A percentile compares a stretch with the other conserved stretches of the same genome.
Evolutionary conservation across 2,329 filamentous ascomycete species (phyloP).

Genomic region (Hymenoscyphus linearis): DNA sequence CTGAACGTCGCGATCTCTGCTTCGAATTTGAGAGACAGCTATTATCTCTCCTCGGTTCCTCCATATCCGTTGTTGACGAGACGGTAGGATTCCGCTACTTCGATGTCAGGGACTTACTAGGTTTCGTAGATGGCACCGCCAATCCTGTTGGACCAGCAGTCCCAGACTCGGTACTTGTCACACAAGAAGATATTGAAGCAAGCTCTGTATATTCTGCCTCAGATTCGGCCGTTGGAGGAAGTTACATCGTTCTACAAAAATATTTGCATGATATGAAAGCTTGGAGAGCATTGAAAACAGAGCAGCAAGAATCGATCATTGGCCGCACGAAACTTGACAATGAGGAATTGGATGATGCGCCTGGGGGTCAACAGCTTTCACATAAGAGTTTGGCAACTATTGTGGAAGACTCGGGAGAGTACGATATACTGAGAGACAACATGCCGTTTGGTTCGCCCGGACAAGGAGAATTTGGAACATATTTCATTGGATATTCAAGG

Average conservation of each 20-base stretch:
- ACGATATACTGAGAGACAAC: conserved; percentile 51
- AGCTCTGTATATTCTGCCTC: background rate
- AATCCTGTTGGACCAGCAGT: conserved; percentile 47
- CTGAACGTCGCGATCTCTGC: conserved; percentile 49
- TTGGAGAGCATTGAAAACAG: conserved; percentile 43
- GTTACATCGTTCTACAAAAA: conserved; percentile 56
- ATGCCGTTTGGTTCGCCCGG: conserved; percentile 55
- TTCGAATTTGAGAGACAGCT: conserved; percentile 56
- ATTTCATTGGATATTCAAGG: conserved; percentile 52
- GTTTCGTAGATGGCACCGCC: conserved; percentile 56
- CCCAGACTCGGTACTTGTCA: conserved; percentile 39
- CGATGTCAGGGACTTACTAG: conserved; percentile 52
- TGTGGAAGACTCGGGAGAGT: conserved; percentile 46
- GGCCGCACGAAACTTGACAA: conserved; percentile 55
- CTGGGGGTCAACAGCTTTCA: conserved; percentile 40
- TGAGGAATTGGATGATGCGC: conserved; percentile 48
- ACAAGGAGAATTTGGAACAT: conserved; percentile 48
- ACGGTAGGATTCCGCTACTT: conserved; percentile 56
- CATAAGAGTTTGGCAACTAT: conserved; percentile 53
- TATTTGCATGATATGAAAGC: conserved; percentile 47
- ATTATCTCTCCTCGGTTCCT: conserved; percentile 42
- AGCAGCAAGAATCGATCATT: conserved; percentile 51
- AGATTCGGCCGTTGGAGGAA: conserved; percentile 38
- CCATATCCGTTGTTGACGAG: conserved; percentile 45
- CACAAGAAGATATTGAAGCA: conserved; percentile 34